A percentile compares a stretch with the other conserved stretches of the same genome.
Evolutionary conservation across 176 grass and related monocot species (phyloP).

Genomic region (barley (Hordeum vulgare)): DNA sequence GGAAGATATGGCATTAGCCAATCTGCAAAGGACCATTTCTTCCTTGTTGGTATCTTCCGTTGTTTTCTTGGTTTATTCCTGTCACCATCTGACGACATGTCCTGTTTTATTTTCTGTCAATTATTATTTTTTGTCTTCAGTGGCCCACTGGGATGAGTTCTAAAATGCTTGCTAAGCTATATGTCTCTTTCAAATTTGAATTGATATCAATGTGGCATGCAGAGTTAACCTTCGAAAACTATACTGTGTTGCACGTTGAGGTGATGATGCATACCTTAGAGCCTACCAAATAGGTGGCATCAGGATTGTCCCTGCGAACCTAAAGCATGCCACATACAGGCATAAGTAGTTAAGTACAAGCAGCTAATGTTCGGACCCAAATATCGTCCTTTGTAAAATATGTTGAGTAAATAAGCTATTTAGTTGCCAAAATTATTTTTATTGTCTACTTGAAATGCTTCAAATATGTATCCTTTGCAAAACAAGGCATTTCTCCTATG

Average conservation of each 20-base stretch:
- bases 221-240: background rate
- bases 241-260: background rate
- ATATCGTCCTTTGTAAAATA: too few relatives aligned
- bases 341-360: background rate
- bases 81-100: background rate
- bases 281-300: background rate
- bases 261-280: background rate
- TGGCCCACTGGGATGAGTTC: background rate
- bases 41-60: conserved; percentile 10
- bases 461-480: background rate
- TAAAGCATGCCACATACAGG: background rate
- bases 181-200: conserved; percentile 14
- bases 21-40: conserved; percentile 22
- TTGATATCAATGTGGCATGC: background rate
- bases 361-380: background rate
- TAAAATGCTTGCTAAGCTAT: background rate
- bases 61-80: background rate
- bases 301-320: background rate
- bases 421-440: background rate
- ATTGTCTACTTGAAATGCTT: background rate
- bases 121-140: background rate
- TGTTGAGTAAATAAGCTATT: too few relatives aligned
- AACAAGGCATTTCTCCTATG: background rate
- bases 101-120: background rate
- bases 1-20: conserved; percentile 8